These are phyloP conservation scores for Sphaerostilbella broomeana DNA, from an alignment of 2,329 filamentous ascomycete genomes.

Conservation along the genomic window DNA sequence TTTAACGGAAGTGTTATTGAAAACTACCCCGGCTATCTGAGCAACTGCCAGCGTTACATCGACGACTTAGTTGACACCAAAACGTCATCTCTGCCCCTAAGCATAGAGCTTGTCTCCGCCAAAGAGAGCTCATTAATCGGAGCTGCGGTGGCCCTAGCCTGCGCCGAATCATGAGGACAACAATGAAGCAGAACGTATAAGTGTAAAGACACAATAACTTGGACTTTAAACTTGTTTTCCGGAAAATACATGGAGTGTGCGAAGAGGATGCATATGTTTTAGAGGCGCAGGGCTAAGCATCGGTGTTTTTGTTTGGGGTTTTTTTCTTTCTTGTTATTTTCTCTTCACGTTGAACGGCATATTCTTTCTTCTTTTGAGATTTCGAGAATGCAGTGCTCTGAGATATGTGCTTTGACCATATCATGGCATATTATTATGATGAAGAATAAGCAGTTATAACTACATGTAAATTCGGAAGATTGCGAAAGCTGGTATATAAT, in stretches of 20 bases:
- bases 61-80: conserved; percentile 46
- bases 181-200: conserved; percentile 1
- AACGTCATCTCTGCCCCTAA: conserved; percentile 29
- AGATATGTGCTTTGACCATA: too few species aligned
- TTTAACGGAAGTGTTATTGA: conserved; percentile 77
- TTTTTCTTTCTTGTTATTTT: neutral
- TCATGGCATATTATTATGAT: too few species aligned
- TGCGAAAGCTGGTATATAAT: too few species aligned
- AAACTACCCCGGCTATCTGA: conserved; percentile 64
- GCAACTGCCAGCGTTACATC: conserved; percentile 56
- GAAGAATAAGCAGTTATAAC: too few species aligned
- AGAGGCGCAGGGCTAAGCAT: conserved; percentile 16
- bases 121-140: conserved; percentile 70
- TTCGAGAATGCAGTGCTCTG: too few species aligned
- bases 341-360: neutral
- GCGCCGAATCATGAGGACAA: conserved; percentile 21
- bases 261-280: conserved; percentile 15
- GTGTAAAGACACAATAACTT: conserved; percentile 9
- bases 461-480: too few species aligned
- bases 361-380: neutral
- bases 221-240: conserved; percentile 10
- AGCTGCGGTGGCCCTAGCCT: conserved; percentile 63
- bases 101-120: conserved; percentile 59
- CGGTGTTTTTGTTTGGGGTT: conserved; percentile 9
- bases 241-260: conserved; percentile 13